Evolutionary conservation across 352 stramenopile species (phyloP), one percentile per base, ranked within the genome.

Genomic region (Albugo laibachii): DNA sequence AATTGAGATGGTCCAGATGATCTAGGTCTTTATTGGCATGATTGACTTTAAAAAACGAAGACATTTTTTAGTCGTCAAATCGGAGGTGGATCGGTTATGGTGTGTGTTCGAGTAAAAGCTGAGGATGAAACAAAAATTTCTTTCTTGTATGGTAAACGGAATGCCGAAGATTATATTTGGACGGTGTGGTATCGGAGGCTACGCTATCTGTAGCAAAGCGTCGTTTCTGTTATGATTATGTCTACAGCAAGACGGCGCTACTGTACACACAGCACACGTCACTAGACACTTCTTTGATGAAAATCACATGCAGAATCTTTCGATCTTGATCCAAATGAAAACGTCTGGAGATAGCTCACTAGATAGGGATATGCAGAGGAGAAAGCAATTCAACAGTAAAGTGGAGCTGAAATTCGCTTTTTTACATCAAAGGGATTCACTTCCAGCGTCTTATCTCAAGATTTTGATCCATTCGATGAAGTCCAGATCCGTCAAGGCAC

Each of bases 1-100:
- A 69, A 65, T 37, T 37, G 63, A 3, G 62, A 72, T 16, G 62
- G 60, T 0, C 57, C 55, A 1, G 62, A 76, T 18, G 55, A 57
- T 0, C 57, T 53, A 8, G 48, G 65, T 24, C 8, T 47, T 12
- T 64, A 61, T 31, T 77, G 62, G 56, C 49, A 47, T 0, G 58
- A 66, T 38, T 0, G 58, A 0, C 49, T 55, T 0, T 19, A 44
- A 14, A 38, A 57, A 41, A 36, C 47, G 11, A 46, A 45, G 16
- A 49, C 27, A 14, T 50, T 39, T 21, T 36, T 50, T 6, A 49
- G 41, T 15, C 54, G 39, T 2, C 54, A 57, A 16, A 50, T 47
- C 19, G 45, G 49, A 8, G 54, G 52, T 1, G 58, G 51, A 0
- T 61, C 53, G 0, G 34, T 65, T 0, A 61, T 63, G 55, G 46